Evolutionary conservation across 75 land plant species (phyloP).

Genomic region (Chamaecyparis obtusa): DNA sequence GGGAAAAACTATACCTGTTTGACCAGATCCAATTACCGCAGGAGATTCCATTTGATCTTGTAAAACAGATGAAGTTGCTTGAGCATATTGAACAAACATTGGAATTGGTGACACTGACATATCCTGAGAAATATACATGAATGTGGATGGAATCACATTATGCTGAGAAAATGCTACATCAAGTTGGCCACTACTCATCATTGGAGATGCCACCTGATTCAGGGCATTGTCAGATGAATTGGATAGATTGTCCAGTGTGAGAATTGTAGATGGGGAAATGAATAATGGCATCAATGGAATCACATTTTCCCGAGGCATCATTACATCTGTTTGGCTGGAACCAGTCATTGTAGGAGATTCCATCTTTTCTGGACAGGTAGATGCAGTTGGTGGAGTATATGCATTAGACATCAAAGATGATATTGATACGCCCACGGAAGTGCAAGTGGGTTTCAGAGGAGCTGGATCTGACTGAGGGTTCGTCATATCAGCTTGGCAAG

Average conservation of each 20-base stretch:
- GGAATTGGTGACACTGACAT: background rate
- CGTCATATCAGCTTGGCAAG: background rate
- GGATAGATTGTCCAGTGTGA: background rate
- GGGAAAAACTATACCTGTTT: background rate
- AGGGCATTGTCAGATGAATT: background rate
- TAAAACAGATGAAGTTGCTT: background rate
- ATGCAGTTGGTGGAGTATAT: background rate
- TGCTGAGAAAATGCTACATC: background rate
- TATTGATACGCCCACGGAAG: background rate
- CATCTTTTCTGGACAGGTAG: background rate
- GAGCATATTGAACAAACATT: background rate
- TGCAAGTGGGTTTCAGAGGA: background rate
- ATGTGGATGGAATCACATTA: background rate
- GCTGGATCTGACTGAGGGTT: background rate
- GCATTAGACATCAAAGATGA: background rate
- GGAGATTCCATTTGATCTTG: background rate
- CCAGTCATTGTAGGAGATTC: background rate
- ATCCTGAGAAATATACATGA: background rate
- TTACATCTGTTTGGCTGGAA: slow-evolving; percentile 1
- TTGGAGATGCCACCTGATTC: slow-evolving; percentile 2
- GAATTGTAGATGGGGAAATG: background rate
- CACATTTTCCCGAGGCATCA: background rate
- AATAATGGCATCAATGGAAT: background rate
- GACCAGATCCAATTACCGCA: background rate
- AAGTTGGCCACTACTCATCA: background rate